Evolutionary conservation across 768 basidiomycete genomes (phyloP).

Genomic region (Termitomyces sp.): DNA sequence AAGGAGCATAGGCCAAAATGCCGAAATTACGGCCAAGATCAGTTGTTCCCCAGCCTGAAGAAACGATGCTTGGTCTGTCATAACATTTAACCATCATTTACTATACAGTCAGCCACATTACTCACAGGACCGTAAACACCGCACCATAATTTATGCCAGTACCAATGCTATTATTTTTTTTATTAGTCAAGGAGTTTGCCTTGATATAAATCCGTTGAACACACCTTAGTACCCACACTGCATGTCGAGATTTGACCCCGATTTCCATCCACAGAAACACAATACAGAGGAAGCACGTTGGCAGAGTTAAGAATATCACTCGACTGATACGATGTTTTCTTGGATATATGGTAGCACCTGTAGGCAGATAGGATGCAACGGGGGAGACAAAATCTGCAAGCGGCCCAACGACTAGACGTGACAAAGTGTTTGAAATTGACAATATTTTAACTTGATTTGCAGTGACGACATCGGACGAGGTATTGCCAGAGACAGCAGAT

Average conservation of each 20-base stretch:
- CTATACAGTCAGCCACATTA: slow-evolving; percentile 5
- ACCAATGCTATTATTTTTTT: slow-evolving; percentile 39
- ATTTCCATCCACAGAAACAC: slow-evolving; percentile 54
- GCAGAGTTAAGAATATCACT: slow-evolving; percentile 49
- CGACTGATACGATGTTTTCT: slow-evolving; percentile 57
- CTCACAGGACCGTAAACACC: slow-evolving; percentile 67
- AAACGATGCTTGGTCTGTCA: slow-evolving; percentile 63
- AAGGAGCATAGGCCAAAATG: slow-evolving; percentile 67
- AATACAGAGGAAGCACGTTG: slow-evolving; percentile 40
- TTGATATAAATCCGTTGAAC: slow-evolving; percentile 1
- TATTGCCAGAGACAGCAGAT: slow-evolving; percentile 4
- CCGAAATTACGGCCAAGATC: slow-evolving; percentile 76
- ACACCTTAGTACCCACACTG: slow-evolving; percentile 71
- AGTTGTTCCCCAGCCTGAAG: slow-evolving; percentile 65
- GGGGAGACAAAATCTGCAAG: slow-evolving; percentile 73
- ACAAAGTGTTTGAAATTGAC: slow-evolving; percentile 65
- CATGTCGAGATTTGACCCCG: slow-evolving; percentile 39
- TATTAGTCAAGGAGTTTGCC: slow-evolving; percentile 3
- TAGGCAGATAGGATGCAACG: slow-evolving; percentile 36
- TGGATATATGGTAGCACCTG: slow-evolving; percentile 27
- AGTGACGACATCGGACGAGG: slow-evolving; percentile 31
- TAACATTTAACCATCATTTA: background rate
- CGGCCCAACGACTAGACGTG: slow-evolving; percentile 62
- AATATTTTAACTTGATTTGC: slow-evolving; percentile 65
- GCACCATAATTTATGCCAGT: slow-evolving; percentile 67